A percentile compares a stretch with the other conserved stretches of the same genome.
Conservation (phyloP, 2,329 filamentous ascomycete genomes). For the Chrysosporium keratinophilum region DNA sequence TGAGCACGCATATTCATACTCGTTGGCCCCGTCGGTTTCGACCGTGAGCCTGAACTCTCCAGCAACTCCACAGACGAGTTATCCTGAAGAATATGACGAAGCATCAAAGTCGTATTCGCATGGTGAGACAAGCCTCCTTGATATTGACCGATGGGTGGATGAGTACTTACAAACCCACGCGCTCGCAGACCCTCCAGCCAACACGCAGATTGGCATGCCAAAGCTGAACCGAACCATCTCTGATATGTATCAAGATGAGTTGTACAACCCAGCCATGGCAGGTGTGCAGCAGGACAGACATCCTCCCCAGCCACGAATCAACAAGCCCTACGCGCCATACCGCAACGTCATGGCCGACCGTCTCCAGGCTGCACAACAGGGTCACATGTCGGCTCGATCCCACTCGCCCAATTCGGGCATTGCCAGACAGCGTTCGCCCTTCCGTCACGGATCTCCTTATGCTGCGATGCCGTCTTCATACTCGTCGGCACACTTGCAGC, state of each 20-base stretch:
- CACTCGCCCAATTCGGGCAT: conserved; percentile 44
- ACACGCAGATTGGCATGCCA: conserved; percentile 44
- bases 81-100: conserved; percentile 45
- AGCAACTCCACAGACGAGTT: conserved; percentile 48
- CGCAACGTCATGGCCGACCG: conserved; percentile 58
- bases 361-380: conserved; percentile 67
- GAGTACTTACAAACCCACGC: conserved; percentile 56
- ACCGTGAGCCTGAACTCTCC: conserved; percentile 52
- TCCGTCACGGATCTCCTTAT: conserved; percentile 59
- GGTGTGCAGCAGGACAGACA: conserved; percentile 37
- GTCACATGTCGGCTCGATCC: conserved; percentile 54
- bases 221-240: conserved; percentile 81
- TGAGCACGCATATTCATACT: conserved; percentile 42
- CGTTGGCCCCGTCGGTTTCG: conserved; percentile 47
- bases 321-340: conserved; percentile 34
- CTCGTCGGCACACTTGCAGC: conserved; percentile 25
- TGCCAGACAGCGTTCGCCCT: conserved; percentile 65
- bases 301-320: conserved; percentile 13
- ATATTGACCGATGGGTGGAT: conserved; percentile 43
- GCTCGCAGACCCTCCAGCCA: conserved; percentile 41
- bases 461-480: conserved; percentile 41
- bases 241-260: conserved; percentile 71
- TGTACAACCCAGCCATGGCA: conserved; percentile 52
- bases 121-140: conserved; percentile 43
- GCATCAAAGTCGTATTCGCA: conserved; percentile 40